Evolutionary conservation across 148 eudicot species (phyloP), one percentile per base, ranked within the genome.

Genomic region (Chenopodium album): DNA sequence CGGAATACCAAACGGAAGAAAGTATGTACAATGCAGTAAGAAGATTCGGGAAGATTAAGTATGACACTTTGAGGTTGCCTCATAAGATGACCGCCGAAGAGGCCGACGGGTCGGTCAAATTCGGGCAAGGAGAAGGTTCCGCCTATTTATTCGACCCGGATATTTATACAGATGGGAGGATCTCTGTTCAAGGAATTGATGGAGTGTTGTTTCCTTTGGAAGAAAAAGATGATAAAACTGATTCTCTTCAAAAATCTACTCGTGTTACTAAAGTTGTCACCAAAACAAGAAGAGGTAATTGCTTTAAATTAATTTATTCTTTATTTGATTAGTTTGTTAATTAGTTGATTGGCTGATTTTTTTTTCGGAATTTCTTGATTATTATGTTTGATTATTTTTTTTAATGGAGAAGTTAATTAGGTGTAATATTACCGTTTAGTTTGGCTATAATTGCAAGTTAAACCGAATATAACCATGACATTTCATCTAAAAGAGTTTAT

Each of bases 1-100:
- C 92, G 0, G 92, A 90, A 79, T 90, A 90, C 66, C 92, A 90
- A 68, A 90, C 92, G 0, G 92, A 90, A 26, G 92, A 90, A 79
- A 90, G 93, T 75, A 90, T 90, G 93, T 90, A 90, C 64, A 90
- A 89, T 85, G 83, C 93, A 1, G 93, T 90, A 2, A 77, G 93
- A 68, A 74, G 93, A 68, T 90, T 90, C 13, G 93, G 93, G 31
- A 89, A 90, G 78, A 88, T 90, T 9, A 80, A 70, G 81, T 90
- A 90, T 29, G 93, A 90, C 29, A 90, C 93, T 0, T 54, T 90
- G 59, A 78, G 93, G 79, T 44, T 89, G 75, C 91, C 90, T 6
- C 86, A 83, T 71, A 90, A 88, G 80, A 75, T 90, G 9, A 81
- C 74, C 19, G 92, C 91, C 1, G 91, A 90, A 84, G 92, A 90